Evolutionary conservation across 208 protist genomes (phyloP), one percentile per base, ranked within the genome.

Genomic region (Angomonas desouzai): DNA sequence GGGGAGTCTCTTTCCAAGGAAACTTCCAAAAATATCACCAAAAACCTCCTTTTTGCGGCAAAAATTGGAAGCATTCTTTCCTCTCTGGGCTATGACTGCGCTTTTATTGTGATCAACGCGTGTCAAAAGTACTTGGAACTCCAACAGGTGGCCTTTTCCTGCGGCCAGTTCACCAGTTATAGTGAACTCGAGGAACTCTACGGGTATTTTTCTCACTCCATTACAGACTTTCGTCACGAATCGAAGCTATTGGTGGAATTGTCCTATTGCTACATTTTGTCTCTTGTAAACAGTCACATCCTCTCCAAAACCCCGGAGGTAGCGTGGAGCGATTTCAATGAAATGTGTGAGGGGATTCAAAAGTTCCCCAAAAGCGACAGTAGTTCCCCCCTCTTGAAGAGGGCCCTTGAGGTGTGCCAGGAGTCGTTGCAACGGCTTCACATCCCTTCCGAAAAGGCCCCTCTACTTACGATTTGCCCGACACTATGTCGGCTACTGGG

Each of bases 21-120:
- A 57, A 57, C 11, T 22, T 28, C 56, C 7, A 27, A 22, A 3
- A 62, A 18, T 2, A 48, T 62, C 36, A 25, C 56, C 1, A 45
- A 40, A 0, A 47, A 62, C 43, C 16, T 73, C 11, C 13, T 64
- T 28, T 18, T 48, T 32, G 78, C 76, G 16, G 71, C 74, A 20
- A 62, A 76, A n/a, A 51, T 83, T 32, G 69, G 74, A 36, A 23
- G 58, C 11, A 58, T 62, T 33, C 70, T 86, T n/a, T 69, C 60
- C 65, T 43, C 55, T 3, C 25, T 70, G 23, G 76, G 78, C 25
- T 76, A 75, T 60, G 36, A 55, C 29, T 78, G 74, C 4, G 68
- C 72, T 3, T 89, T 72, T 72, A 66, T 93, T n/a, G 70, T 73
- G 25, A 68, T 86, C 7, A 90, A 89, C 64, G 82, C 84, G 3